Evolutionary conservation across 2,329 filamentous ascomycete species (phyloP).

Genomic region (Aspergillus transmontanensis): DNA sequence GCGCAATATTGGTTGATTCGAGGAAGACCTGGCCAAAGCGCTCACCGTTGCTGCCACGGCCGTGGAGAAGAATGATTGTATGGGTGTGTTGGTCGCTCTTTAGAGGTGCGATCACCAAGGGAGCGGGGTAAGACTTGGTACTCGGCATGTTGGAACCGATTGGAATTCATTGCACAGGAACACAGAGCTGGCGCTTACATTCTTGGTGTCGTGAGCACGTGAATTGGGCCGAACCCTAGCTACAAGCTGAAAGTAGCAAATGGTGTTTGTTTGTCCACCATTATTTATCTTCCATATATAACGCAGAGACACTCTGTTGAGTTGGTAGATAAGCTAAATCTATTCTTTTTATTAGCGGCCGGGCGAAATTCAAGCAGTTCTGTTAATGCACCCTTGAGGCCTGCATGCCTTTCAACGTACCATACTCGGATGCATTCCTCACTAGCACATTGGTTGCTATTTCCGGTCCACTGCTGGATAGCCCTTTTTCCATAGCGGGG

Average conservation of each 20-base stretch:
- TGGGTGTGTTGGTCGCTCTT: slow-evolving; percentile 31
- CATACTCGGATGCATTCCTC: not conserved
- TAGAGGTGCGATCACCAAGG: slow-evolving; percentile 21
- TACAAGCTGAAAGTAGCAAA: not conserved
- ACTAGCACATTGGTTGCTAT: not conserved
- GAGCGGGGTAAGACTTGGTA: slow-evolving; percentile 18
- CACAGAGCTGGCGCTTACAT: not conserved
- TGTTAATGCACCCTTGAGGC: not conserved
- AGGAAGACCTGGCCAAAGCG: slow-evolving; percentile 41
- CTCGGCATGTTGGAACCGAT: not conserved
- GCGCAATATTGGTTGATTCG: slow-evolving; percentile 18
- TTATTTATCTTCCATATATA: not conserved
- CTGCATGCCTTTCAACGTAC: not conserved
- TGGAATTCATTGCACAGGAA: not conserved
- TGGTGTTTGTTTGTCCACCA: too few relatives aligned
- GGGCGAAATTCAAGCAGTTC: too few relatives aligned
- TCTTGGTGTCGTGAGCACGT: not conserved
- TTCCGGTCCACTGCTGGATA: too few relatives aligned
- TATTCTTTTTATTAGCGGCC: too few relatives aligned
- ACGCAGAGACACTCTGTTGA: not conserved
- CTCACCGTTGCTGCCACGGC: slow-evolving; percentile 39
- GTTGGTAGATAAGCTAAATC: not conserved
- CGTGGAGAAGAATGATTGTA: slow-evolving; percentile 47
- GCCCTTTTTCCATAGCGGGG: too few relatives aligned
- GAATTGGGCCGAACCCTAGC: not conserved